Percentiles rank a stretch among this genome's conserved stretches.
Conservation (phyloP, 495 filamentous ascomycete genomes). For the Penicillium waksmanii region DNA sequence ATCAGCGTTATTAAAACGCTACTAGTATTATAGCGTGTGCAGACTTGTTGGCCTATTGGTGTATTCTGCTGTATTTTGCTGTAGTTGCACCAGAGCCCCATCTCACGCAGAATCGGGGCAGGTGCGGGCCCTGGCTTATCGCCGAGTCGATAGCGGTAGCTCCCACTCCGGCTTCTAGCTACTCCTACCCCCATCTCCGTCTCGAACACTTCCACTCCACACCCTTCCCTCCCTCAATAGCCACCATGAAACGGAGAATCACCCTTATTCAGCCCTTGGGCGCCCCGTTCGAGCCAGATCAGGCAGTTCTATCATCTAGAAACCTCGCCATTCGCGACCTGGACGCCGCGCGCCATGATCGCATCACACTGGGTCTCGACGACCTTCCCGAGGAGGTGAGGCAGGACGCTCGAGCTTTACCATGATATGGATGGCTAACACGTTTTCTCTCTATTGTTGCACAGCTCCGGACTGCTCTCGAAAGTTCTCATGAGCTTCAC, state of each 20-base stretch:
- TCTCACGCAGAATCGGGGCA: too few relatives aligned
- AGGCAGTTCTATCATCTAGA: conserved; percentile 53
- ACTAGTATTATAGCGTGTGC: too few relatives aligned
- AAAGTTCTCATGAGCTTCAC: conserved; percentile 71
- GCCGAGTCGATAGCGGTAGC: conserved; percentile 2
- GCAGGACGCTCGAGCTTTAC: neutral
- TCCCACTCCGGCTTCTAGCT: neutral
- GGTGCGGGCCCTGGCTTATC: neutral
- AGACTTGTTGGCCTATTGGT: too few relatives aligned
- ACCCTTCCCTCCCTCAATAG: neutral
- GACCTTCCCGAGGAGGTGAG: conserved; percentile 74
- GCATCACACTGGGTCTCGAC: conserved; percentile 69
- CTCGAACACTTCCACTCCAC: neutral
- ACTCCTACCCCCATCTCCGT: neutral
- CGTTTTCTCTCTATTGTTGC: neutral
- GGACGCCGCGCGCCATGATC: conserved; percentile 76
- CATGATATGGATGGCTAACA: neutral
- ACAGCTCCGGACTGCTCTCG: conserved; percentile 64
- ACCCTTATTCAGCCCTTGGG: conserved; percentile 73
- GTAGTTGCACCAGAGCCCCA: too few relatives aligned
- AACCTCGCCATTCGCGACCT: conserved; percentile 55
- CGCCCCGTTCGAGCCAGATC: conserved; percentile 62
- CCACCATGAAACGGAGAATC: conserved; percentile 78
- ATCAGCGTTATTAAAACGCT: too few relatives aligned
- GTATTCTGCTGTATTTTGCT: too few relatives aligned